phyloP scores from a whole-genome alignment of 2,329 filamentous ascomycete species.

The Colletotrichum coccodes region DNA sequence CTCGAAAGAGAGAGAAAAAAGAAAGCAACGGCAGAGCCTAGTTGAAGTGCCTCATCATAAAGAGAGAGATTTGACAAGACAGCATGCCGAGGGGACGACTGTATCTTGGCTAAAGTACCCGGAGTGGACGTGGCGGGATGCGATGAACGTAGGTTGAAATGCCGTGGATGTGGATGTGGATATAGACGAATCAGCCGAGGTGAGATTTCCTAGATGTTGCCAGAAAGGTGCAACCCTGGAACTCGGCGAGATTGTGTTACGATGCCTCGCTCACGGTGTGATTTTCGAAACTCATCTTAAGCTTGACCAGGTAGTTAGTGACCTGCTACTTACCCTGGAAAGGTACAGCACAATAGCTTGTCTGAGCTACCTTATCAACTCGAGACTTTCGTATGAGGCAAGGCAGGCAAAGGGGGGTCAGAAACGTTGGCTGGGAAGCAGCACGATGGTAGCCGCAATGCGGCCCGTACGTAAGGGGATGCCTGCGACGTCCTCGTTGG shows the following conservation, averaged over 20 bases:
- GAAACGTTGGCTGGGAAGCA: background rate
- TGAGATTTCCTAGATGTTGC: background rate
- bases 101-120: background rate
- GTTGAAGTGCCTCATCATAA: background rate
- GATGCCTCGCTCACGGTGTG: background rate
- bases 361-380: background rate
- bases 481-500: background rate
- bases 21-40: background rate
- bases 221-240: background rate
- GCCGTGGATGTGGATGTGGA: background rate
- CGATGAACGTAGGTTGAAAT: background rate
- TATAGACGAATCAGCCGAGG: background rate
- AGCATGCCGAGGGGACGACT: background rate
- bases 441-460: background rate
- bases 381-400: background rate
- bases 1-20: background rate
- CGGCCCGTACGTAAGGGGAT: constrained; percentile 23
- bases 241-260: background rate
- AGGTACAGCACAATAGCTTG: background rate
- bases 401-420: background rate
- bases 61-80: background rate
- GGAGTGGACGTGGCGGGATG: background rate
- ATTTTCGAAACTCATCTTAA: background rate
- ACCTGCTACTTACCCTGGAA: background rate
- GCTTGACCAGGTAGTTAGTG: background rate